Conservation (phyloP, 148 eudicot species). For the Polygonum maritimum region DNA sequence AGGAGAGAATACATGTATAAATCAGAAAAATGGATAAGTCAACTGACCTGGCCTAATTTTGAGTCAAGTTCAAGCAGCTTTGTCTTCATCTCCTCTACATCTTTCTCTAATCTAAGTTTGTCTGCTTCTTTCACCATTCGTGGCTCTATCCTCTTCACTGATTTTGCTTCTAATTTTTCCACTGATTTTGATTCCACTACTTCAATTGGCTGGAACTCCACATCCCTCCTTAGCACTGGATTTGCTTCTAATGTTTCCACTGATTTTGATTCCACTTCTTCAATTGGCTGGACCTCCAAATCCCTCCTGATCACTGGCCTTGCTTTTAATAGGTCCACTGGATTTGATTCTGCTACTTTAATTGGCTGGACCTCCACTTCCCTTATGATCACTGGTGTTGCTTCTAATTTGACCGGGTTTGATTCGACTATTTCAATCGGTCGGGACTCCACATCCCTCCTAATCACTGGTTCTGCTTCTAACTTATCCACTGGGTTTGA, state of each 20-base stretch:
- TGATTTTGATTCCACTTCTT: slow-evolving; percentile 14
- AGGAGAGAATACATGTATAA: background rate
- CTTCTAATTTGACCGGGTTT: background rate
- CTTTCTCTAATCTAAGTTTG: slow-evolving; percentile 45
- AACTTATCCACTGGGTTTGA: slow-evolving; percentile 13
- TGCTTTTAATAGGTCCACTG: background rate
- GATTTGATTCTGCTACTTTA: background rate
- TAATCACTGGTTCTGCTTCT: slow-evolving; percentile 14
- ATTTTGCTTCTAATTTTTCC: slow-evolving; percentile 21
- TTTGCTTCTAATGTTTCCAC: slow-evolving; percentile 12
- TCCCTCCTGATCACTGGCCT: background rate
- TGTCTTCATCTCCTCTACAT: slow-evolving; percentile 63
- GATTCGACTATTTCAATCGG: background rate
- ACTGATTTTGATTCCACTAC: slow-evolving; percentile 11
- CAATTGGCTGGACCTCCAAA: slow-evolving; percentile 10
- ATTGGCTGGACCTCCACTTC: background rate
- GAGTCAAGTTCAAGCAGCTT: slow-evolving; percentile 49
- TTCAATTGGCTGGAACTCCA: slow-evolving; percentile 12
- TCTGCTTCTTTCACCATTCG: slow-evolving; percentile 25
- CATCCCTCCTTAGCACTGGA: background rate
- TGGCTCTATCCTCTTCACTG: slow-evolving; percentile 26
- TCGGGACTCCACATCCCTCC: background rate
- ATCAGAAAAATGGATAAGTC: background rate
- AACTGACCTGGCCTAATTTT: slow-evolving; percentile 67
- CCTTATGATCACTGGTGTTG: slow-evolving; percentile 10